These are phyloP conservation scores for Aspergillus fructus DNA, from an alignment of 2,329 filamentous ascomycete species.

Conservation along the genomic window DNA sequence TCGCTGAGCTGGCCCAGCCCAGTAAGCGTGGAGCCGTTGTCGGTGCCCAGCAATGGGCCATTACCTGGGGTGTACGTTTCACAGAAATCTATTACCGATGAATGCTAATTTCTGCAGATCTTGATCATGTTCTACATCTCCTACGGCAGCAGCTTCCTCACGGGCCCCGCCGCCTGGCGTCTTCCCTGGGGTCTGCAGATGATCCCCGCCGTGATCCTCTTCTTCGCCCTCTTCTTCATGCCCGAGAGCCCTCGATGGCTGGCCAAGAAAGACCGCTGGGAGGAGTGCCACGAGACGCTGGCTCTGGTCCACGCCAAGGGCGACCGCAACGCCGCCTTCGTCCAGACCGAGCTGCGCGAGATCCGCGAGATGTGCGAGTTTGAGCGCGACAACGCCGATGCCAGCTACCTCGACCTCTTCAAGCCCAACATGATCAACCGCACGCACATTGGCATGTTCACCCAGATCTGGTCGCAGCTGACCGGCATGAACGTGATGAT, in stretches of 20 bases:
- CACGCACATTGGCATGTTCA: conserved; percentile 69
- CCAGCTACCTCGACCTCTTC: conserved; percentile 71
- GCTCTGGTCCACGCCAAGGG: conserved; percentile 64
- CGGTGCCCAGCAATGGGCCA: conserved; percentile 72
- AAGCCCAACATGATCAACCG: conserved; percentile 72
- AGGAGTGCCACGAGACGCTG: conserved; percentile 52
- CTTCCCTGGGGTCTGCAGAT: conserved; percentile 66
- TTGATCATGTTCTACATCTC: conserved; percentile 69
- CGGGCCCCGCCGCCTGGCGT: conserved; percentile 58
- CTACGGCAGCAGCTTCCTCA: conserved; percentile 61
- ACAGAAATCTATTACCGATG: not conserved
- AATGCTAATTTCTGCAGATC: conserved; percentile 38
- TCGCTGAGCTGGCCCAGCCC: conserved; percentile 63
- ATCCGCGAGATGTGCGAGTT: conserved; percentile 74
- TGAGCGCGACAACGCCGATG: conserved; percentile 67
- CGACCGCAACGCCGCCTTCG: conserved; percentile 63
- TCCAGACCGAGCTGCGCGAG: conserved; percentile 66
- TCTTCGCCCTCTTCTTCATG: conserved; percentile 52
- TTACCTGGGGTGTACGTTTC: conserved; percentile 58
- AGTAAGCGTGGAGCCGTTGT: conserved; percentile 63
- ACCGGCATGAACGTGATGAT: conserved; percentile 78
- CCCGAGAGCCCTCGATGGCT: conserved; percentile 65
- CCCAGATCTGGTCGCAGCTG: conserved; percentile 73
- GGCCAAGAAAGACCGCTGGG: conserved; percentile 61
- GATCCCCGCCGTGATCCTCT: conserved; percentile 59